Percentiles rank a stretch among this genome's conserved stretches.
These are phyloP conservation scores for Canna indica DNA, from an alignment of 176 grass and related monocot genomes.

Conservation along the genomic window DNA sequence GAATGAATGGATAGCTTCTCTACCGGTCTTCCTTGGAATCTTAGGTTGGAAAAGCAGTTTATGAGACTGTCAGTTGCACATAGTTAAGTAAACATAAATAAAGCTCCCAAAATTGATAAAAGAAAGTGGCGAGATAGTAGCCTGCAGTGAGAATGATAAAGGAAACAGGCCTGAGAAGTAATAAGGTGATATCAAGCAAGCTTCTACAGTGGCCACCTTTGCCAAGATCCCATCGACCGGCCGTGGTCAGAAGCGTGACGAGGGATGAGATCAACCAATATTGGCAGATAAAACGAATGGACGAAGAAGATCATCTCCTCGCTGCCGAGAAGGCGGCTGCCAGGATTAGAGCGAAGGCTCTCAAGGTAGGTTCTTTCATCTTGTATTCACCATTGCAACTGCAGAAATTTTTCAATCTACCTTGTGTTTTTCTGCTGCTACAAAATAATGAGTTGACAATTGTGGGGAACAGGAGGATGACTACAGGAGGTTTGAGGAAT, in stretches of 20 bases:
- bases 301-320: constrained; percentile 53
- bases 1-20: too few species aligned
- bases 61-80: background rate
- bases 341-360: constrained; percentile 48
- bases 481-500: constrained; percentile 48
- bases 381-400: background rate
- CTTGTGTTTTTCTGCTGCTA: background rate
- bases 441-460: background rate
- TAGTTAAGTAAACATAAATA: background rate
- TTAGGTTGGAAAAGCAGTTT: constrained; percentile 2
- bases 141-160: background rate
- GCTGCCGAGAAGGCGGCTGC: constrained; percentile 64
- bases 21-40: background rate
- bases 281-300: constrained; percentile 62
- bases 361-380: constrained; percentile 37
- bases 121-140: background rate
- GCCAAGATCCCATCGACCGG: constrained; percentile 19
- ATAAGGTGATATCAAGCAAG: background rate
- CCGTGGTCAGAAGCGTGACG: constrained; percentile 47
- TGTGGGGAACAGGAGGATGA: constrained; percentile 52
- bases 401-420: too few species aligned
- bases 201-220: background rate
- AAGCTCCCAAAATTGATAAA: too few species aligned
- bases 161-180: background rate
- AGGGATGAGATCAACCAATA: constrained; percentile 55